These are phyloP conservation scores for Backusella tarrabulga DNA, from an alignment of 192 early-diverging fungal species.

Conservation along the genomic window DNA sequence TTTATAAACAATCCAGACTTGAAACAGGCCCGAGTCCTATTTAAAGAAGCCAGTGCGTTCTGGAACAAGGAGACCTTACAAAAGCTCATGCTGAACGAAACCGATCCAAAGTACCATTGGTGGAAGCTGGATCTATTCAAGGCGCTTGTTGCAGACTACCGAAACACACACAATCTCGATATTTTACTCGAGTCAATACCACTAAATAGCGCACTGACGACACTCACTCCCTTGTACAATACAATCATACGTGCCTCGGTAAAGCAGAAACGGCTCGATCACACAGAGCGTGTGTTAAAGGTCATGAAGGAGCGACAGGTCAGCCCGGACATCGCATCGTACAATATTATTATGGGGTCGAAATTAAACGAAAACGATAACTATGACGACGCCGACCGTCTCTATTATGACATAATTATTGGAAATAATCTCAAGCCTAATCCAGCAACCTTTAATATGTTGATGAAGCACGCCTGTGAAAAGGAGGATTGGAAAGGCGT, in stretches of 20 bases:
- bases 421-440: not conserved
- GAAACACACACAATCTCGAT: not conserved
- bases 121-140: slow-evolving; percentile 5
- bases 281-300: not conserved
- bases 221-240: not conserved
- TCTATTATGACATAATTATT: slow-evolving; percentile 15
- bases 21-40: not conserved
- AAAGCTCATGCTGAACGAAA: not conserved
- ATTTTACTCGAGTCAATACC: not conserved
- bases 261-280: slow-evolving; percentile 8
- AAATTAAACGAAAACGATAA: not conserved
- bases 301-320: not conserved
- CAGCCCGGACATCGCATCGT: slow-evolving; percentile 10
- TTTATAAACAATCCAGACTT: not conserved
- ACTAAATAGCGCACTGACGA: no score
- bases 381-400: not conserved
- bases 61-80: slow-evolving; percentile 1
- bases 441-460: slow-evolving; percentile 24
- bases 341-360: slow-evolving; percentile 16
- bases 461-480: slow-evolving; percentile 11
- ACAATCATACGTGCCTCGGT: not conserved
- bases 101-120: not conserved
- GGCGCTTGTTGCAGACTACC: not conserved
- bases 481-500: slow-evolving; percentile 3
- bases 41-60: not conserved